phyloP scores from a whole-genome alignment of 345 rosid species.

The Murraya koenigii region DNA sequence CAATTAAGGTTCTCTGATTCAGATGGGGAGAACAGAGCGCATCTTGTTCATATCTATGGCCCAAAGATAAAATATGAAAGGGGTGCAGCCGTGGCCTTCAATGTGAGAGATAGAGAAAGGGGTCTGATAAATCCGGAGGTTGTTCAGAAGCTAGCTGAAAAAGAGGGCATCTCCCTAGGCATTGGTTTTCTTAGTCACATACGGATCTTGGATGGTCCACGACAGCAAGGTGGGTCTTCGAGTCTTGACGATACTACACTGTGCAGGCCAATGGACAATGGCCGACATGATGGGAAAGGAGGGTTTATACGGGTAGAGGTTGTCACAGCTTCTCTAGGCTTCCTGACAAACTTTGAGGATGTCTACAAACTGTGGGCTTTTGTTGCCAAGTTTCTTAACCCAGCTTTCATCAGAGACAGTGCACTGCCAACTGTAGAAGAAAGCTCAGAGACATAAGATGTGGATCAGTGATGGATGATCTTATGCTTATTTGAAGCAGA shows the following conservation, averaged over 20 bases:
- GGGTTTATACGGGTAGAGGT: slow-evolving; percentile 83
- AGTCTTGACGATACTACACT: slow-evolving; percentile 57
- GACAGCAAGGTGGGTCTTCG: slow-evolving; percentile 41
- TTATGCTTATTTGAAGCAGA: slow-evolving; percentile 15
- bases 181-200: slow-evolving; percentile 91
- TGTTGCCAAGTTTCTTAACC: slow-evolving; percentile 85
- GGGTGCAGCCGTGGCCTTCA: slow-evolving; percentile 95
- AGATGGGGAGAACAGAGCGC: slow-evolving; percentile 50
- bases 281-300: slow-evolving; percentile 49
- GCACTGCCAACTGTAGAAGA: slow-evolving; percentile 77
- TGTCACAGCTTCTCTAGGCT: slow-evolving; percentile 93
- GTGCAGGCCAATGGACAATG: slow-evolving; percentile 72
- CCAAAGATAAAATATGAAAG: slow-evolving; percentile 97
- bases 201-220: slow-evolving; percentile 56
- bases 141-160: slow-evolving; percentile 91
- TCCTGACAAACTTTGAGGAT: slow-evolving; percentile 94
- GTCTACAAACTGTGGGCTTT: slow-evolving; percentile 91
- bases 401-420: slow-evolving; percentile 62
- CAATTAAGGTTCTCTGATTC: slow-evolving; percentile 69
- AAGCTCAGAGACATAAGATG: slow-evolving; percentile 51
- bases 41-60: slow-evolving; percentile 90
- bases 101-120: slow-evolving; percentile 62
- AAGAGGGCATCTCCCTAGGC: slow-evolving; percentile 85
- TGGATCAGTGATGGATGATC: slow-evolving; percentile 10
- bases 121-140: slow-evolving; percentile 88